phyloP scores from a whole-genome alignment of 2,329 filamentous ascomycete species.

The Cercospora citrullina region DNA sequence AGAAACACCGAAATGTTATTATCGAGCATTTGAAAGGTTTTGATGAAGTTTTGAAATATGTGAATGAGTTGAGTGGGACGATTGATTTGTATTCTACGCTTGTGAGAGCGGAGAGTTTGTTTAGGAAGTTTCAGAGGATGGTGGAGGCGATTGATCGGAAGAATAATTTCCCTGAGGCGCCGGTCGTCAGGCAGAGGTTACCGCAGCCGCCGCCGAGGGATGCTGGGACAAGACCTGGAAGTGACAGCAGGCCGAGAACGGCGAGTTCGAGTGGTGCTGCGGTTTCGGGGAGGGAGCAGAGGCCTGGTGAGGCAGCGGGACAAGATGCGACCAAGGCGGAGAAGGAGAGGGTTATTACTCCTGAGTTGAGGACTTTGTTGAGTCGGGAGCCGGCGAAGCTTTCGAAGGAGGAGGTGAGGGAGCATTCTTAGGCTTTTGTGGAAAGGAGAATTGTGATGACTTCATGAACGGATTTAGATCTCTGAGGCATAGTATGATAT shows the following conservation, averaged over 20 bases:
- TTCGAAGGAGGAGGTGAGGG: slow-evolving; percentile 48
- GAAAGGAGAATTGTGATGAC: not conserved
- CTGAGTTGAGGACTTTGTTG: slow-evolving; percentile 62
- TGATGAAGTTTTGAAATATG: slow-evolving; percentile 96
- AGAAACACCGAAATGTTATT: slow-evolving; percentile 94
- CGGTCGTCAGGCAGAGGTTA: slow-evolving; percentile 50
- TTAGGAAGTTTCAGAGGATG: slow-evolving; percentile 80
- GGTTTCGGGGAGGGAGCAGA: slow-evolving; percentile 42
- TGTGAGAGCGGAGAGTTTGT: slow-evolving; percentile 83
- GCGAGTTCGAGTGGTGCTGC: slow-evolving; percentile 23
- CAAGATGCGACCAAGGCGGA: slow-evolving; percentile 31
- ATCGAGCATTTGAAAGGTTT: slow-evolving; percentile 93
- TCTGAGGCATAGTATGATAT: not conserved
- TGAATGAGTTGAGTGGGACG: slow-evolving; percentile 90
- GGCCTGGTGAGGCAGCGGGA: slow-evolving; percentile 19
- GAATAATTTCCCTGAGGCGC: slow-evolving; percentile 69
- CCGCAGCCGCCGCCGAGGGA: slow-evolving; percentile 35
- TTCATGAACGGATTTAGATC: not conserved
- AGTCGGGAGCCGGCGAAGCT: slow-evolving; percentile 59
- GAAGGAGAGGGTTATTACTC: slow-evolving; percentile 59
- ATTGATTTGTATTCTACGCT: slow-evolving; percentile 89
- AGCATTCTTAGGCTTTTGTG: slow-evolving; percentile 41
- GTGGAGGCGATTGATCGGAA: slow-evolving; percentile 94
- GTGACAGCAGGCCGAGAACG: slow-evolving; percentile 25
- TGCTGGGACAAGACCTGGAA: slow-evolving; percentile 25